Evolutionary conservation across 2,329 filamentous ascomycete genomes (phyloP).

Genomic region (Aspergillus aculeatinus): DNA sequence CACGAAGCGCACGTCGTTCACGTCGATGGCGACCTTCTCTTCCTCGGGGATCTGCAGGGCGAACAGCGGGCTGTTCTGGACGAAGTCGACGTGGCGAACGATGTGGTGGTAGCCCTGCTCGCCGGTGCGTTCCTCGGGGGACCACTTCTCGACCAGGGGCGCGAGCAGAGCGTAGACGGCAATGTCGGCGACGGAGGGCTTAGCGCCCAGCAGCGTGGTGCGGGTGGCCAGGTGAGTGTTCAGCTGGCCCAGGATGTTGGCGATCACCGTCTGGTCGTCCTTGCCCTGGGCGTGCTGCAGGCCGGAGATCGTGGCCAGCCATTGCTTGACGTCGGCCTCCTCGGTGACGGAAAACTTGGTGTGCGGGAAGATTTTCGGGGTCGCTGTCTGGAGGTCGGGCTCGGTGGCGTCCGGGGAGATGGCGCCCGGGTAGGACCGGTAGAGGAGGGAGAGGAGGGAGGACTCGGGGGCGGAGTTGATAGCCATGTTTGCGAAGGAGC

Average conservation of each 20-base stretch:
- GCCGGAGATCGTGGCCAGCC: slow-evolving; percentile 74
- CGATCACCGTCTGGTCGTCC: slow-evolving; percentile 56
- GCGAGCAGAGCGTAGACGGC: slow-evolving; percentile 78
- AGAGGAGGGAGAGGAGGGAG: slow-evolving; percentile 46
- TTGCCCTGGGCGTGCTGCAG: slow-evolving; percentile 55
- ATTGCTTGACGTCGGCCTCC: slow-evolving; percentile 84
- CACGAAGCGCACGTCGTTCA: slow-evolving; percentile 77
- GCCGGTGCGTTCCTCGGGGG: slow-evolving; percentile 81
- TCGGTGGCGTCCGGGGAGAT: slow-evolving; percentile 43
- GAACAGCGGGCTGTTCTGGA: slow-evolving; percentile 79
- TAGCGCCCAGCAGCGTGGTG: slow-evolving; percentile 83
- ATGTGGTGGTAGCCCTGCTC: slow-evolving; percentile 87
- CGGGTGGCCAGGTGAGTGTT: slow-evolving; percentile 85
- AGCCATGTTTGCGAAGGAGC: slow-evolving; percentile 27
- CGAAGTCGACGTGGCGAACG: slow-evolving; percentile 87
- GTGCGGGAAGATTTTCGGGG: slow-evolving; percentile 64
- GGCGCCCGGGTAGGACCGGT: slow-evolving; percentile 44
- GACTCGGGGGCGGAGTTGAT: slow-evolving; percentile 38
- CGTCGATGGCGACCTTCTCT: slow-evolving; percentile 77
- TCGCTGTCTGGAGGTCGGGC: slow-evolving; percentile 46
- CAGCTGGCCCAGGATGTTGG: slow-evolving; percentile 71
- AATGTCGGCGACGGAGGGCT: slow-evolving; percentile 84
- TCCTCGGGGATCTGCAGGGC: slow-evolving; percentile 66
- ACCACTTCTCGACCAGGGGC: slow-evolving; percentile 75
- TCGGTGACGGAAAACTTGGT: slow-evolving; percentile 74